phyloP scores from a whole-genome alignment of 306 rosid genomes.

The Dicorynia guianensis region DNA sequence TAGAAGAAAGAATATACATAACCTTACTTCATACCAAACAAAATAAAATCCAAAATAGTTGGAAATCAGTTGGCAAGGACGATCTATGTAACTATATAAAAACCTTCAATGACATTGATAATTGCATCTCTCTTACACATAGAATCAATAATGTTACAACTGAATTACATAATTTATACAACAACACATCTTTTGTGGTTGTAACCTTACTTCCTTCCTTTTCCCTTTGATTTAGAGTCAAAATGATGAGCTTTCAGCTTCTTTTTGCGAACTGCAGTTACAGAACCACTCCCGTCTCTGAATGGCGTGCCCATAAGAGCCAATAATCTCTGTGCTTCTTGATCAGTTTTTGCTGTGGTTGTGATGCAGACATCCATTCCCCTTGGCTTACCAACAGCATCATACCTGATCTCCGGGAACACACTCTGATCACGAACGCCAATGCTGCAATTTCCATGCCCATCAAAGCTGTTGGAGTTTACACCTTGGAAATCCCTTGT shows the following conservation, averaged over 20 bases:
- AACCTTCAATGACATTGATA: constrained; percentile 24
- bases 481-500: constrained; percentile 96
- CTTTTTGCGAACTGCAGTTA: constrained; percentile 62
- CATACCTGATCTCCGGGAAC: constrained; percentile 83
- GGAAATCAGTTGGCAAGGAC: no score
- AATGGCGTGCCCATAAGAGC: constrained; percentile 97
- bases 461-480: constrained; percentile 83
- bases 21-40: no score
- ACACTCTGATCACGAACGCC: constrained; percentile 86
- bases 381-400: constrained; percentile 70
- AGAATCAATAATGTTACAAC: constrained; percentile 40
- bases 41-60: no score
- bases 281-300: constrained; percentile 69
- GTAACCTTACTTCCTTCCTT: constrained; percentile 55
- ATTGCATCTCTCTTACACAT: constrained; percentile 43
- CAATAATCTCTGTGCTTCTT: constrained; percentile 77
- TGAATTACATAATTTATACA: constrained; percentile 32
- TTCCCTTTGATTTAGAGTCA: constrained; percentile 76
- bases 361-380: constrained; percentile 93
- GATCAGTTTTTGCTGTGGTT: constrained; percentile 82
- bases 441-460: constrained; percentile 75
- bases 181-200: constrained; percentile 30
- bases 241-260: constrained; percentile 93
- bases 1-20: no score
- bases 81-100: constrained; percentile 19